These are phyloP conservation scores for Monilinia vaccinii-corymbosi DNA, from an alignment of 2,329 filamentous ascomycete genomes.

Conservation along the genomic window DNA sequence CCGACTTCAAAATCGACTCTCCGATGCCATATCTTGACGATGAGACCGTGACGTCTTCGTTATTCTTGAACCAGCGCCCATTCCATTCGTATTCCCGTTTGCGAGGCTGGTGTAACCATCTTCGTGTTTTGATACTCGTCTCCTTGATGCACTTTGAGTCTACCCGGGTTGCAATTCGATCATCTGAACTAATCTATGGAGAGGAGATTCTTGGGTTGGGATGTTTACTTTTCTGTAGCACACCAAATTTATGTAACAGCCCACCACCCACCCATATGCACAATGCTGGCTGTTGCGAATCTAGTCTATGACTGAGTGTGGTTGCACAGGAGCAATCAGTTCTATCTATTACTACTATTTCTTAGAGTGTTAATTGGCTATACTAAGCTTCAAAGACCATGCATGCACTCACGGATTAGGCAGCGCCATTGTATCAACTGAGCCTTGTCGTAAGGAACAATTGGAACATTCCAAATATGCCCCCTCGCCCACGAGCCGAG, in stretches of 20 bases:
- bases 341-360: no score
- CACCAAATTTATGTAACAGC: no score
- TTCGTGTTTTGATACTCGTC: background rate
- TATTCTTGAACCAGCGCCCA: background rate
- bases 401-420: background rate
- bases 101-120: background rate
- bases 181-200: background rate
- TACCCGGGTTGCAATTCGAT: background rate
- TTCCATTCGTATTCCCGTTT: background rate
- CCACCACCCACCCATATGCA: background rate
- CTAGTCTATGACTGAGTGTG: background rate
- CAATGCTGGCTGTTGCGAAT: background rate
- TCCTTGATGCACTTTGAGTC: background rate
- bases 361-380: no score
- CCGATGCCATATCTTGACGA: background rate
- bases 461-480: background rate
- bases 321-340: background rate
- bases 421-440: background rate
- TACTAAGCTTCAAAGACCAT: background rate
- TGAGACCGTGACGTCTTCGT: no score
- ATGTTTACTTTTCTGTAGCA: background rate
- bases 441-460: background rate
- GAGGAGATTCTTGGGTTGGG: background rate
- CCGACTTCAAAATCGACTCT: no score
- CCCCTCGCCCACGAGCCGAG: background rate